These are phyloP conservation scores for Tylopilus sp. DNA, from an alignment of 1,284 basidiomycete species.

Conservation along the genomic window DNA sequence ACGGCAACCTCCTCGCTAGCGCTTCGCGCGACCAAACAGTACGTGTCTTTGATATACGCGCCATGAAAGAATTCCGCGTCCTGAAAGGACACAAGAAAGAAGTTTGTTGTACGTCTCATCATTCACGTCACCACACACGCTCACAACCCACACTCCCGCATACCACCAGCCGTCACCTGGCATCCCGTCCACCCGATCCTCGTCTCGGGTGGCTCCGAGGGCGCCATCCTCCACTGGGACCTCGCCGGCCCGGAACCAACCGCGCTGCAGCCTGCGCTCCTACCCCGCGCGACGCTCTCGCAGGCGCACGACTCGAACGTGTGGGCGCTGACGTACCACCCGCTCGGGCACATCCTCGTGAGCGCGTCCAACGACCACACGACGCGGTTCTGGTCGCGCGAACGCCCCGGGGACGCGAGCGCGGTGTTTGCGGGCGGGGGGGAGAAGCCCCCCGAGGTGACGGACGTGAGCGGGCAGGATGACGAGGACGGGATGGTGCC, in stretches of 20 bases:
- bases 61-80: conserved; percentile 91
- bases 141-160: not conserved
- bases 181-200: conserved; percentile 92
- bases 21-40: conserved; percentile 93
- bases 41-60: conserved; percentile 96
- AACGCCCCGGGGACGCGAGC: conserved; percentile 70
- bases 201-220: conserved; percentile 91
- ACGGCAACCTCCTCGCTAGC: conserved; percentile 90
- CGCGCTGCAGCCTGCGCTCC: conserved; percentile 34
- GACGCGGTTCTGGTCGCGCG: conserved; percentile 94
- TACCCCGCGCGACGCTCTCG: conserved; percentile 78
- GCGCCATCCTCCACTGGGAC: conserved; percentile 91
- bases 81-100: conserved; percentile 96
- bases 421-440: conserved; percentile 72
- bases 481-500: conserved; percentile 68
- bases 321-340: conserved; percentile 94
- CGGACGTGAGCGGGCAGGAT: conserved; percentile 59
- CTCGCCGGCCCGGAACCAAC: conserved; percentile 54
- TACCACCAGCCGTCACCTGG: conserved; percentile 78
- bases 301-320: conserved; percentile 97
- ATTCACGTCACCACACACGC: not conserved
- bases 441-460: conserved; percentile 67
- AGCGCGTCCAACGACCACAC: conserved; percentile 96
- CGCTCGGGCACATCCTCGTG: conserved; percentile 91
- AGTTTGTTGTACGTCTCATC: conserved; percentile 81